Percentiles rank a stretch among this genome's conserved stretches.
Conservation (phyloP, 805 yeast species). For the Kazachstania bromeliacearum region DNA sequence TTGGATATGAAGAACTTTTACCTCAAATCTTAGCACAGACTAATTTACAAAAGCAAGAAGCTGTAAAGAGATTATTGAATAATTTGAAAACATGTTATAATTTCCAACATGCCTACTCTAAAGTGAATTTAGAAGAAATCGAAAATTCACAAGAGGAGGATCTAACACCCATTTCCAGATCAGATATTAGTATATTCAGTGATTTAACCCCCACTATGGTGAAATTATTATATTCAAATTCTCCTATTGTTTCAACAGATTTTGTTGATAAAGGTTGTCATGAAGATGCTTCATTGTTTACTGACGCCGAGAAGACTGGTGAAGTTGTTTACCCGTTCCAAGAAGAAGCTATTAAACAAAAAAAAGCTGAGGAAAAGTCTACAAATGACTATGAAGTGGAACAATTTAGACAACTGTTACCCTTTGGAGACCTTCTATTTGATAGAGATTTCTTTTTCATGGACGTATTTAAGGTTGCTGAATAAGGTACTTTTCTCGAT, state of each 20-base stretch:
- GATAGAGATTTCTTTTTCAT: conserved; percentile 41
- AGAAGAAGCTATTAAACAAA: too few species aligned
- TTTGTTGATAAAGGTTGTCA: not conserved
- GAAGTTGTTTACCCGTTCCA: not conserved
- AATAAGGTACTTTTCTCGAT: too few species aligned
- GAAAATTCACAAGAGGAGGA: not conserved
- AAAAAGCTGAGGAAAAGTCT: too few species aligned
- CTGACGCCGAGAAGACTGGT: not conserved
- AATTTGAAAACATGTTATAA: conserved; percentile 2
- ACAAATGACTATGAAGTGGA: not conserved
- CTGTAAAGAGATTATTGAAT: conserved; percentile 8
- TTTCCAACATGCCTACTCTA: not conserved
- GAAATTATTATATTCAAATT: conserved; percentile 6
- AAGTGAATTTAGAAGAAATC: not conserved
- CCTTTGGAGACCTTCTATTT: conserved; percentile 43
- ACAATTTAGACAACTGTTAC: conserved; percentile 37
- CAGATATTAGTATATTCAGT: conserved; percentile 6
- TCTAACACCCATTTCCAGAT: not conserved
- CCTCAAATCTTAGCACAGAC: conserved; percentile 8
- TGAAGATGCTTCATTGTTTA: conserved; percentile 2
- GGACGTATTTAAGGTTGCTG: conserved; percentile 4
- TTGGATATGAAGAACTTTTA: conserved; percentile 8
- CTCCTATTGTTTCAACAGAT: conserved; percentile 3
- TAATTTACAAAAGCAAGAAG: conserved; percentile 10
- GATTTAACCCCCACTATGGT: conserved; percentile 7